Base-by-base conservation (phyloP, 1,139 yeast species). In the Taphrina sp. region DNA sequence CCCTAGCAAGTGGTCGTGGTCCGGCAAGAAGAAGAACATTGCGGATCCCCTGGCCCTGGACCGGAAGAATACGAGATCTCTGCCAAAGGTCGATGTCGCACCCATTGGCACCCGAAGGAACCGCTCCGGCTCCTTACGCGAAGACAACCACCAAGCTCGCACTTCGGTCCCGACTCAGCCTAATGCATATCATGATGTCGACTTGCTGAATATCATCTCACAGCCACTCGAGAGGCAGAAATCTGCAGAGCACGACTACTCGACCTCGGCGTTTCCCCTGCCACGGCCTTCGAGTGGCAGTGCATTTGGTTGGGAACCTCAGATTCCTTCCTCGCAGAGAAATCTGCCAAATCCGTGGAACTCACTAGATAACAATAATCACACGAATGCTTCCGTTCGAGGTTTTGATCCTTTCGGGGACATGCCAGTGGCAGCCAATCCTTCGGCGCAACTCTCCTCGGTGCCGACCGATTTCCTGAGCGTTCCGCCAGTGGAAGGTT, bases 81-180 rank as follows among this genome's bases (percentile, higher is more conserved):
- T 52, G 29, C 56, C 56, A 5, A 52, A 52, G 31, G 35, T 43
- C 8, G 56, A 52, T 35, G 49, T 52, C 19, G 56, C 56, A 10
- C 56, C 56, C 36, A 52, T 52, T 14, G 56, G 56, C 2, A 52
- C 56, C 12, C 34, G 43, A 16, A 44, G 54, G 4, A 33, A 41
- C 14, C 43, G 54, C 16, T 49, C 54, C 19, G 54, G 54, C 8
- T 37, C 45, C 2, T 10, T 49, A 3, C 46, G 45, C 8, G 54
- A 42, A 8, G 54, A 49, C 29, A 36, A 24, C 10, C 20, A 33
- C 3, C 14, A 36, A n/a, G 17, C 20, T 12, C 24, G 47, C 29
- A 23, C 17, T 8, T 43, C 47, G 10, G 34, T 38, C 10, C 34
- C 35, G 17, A 26, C 47, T 12, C 20, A 26, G 3, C 20, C 38